A percentile compares a stretch with the other conserved stretches of the same genome.
Evolutionary conservation across 2,329 filamentous ascomycete genomes (phyloP).

Genomic region (Colletotrichum sp.): DNA sequence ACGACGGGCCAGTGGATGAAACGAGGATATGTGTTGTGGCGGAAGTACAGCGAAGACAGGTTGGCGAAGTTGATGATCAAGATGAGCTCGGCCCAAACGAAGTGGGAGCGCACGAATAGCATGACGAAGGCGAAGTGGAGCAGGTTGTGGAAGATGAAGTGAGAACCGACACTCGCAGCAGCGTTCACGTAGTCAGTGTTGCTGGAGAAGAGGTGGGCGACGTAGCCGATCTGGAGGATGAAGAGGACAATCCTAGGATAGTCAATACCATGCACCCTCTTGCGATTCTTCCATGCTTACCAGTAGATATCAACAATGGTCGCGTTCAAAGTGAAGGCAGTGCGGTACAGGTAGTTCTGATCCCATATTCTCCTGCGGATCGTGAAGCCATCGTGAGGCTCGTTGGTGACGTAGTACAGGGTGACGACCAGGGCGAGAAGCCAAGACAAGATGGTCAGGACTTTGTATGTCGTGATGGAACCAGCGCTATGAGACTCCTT

Average conservation of each 20-base stretch:
- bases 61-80: constrained; percentile 84
- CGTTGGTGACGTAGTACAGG: constrained; percentile 74
- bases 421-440: constrained; percentile 73
- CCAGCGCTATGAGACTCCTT: constrained; percentile 68
- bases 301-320: constrained; percentile 75
- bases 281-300: constrained; percentile 43
- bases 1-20: constrained; percentile 80
- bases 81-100: constrained; percentile 77
- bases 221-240: constrained; percentile 76
- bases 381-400: constrained; percentile 65
- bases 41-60: constrained; percentile 79
- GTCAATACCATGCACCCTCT: not conserved
- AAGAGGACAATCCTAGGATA: constrained; percentile 70
- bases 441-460: constrained; percentile 77
- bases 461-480: constrained; percentile 74
- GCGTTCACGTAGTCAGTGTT: constrained; percentile 67
- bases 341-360: constrained; percentile 69
- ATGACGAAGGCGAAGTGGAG: constrained; percentile 83
- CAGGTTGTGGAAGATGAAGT: constrained; percentile 88
- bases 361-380: constrained; percentile 73
- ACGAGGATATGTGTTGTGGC: constrained; percentile 72
- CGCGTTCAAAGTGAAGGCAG: constrained; percentile 77
- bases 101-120: constrained; percentile 79
- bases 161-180: constrained; percentile 78
- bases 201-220: constrained; percentile 76